These are phyloP conservation scores for Penicillium sp. DNA, from an alignment of 2,329 filamentous ascomycete species.

Conservation along the genomic window DNA sequence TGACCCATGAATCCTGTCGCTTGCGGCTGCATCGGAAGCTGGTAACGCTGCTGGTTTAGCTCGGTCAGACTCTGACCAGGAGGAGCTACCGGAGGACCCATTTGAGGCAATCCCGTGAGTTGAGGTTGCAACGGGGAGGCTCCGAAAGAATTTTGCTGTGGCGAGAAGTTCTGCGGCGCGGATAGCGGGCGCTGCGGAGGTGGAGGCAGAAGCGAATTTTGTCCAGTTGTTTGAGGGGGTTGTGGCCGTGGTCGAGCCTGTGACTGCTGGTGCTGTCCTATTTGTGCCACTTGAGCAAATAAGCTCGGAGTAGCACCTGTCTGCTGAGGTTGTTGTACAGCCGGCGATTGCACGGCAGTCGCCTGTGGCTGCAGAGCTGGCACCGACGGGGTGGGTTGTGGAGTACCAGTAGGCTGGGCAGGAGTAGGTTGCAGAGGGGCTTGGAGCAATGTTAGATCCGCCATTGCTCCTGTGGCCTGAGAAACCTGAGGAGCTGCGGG, in stretches of 20 bases:
- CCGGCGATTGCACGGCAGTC: constrained; percentile 36
- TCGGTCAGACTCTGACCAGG: constrained; percentile 74
- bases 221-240: constrained; percentile 61
- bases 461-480: constrained; percentile 64
- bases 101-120: constrained; percentile 68
- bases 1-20: constrained; percentile 57
- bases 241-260: constrained; percentile 64
- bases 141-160: constrained; percentile 67
- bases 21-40: constrained; percentile 59
- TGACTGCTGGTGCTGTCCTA: constrained; percentile 29
- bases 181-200: constrained; percentile 79
- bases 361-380: constrained; percentile 45
- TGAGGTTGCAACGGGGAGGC: constrained; percentile 76
- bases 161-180: constrained; percentile 73
- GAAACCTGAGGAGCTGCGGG: constrained; percentile 33
- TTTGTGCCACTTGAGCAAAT: constrained; percentile 48
- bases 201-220: constrained; percentile 66
- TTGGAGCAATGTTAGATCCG: constrained; percentile 63
- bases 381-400: constrained; percentile 40
- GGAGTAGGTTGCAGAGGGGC: constrained; percentile 56
- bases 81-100: constrained; percentile 58
- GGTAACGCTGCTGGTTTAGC: constrained; percentile 62
- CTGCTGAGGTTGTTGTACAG: constrained; percentile 39
- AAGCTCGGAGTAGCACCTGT: constrained; percentile 48
- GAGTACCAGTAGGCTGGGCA: constrained; percentile 47